Percentiles rank a stretch among this genome's conserved stretches.
phyloP scores from a whole-genome alignment of 345 rosid genomes.

The Hirschfeldia incana region DNA sequence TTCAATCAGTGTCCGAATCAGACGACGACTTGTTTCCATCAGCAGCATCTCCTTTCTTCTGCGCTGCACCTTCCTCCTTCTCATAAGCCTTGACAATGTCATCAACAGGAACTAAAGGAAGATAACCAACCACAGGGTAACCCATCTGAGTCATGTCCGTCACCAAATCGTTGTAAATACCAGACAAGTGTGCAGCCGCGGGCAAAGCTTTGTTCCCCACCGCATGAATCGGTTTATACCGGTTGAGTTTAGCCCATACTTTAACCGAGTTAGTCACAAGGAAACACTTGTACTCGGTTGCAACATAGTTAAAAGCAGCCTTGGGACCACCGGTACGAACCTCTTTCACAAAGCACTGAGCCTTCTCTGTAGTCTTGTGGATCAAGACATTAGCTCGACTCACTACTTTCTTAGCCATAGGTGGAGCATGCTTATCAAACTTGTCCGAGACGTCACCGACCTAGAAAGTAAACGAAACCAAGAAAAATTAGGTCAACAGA shows the following conservation, averaged over 20 bases:
- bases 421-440: conserved; percentile 76
- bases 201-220: conserved; percentile 55
- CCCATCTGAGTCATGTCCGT: conserved; percentile 58
- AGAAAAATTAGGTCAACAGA: conserved; percentile 4
- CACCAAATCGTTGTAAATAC: conserved; percentile 55
- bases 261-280: conserved; percentile 53
- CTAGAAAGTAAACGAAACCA: conserved; percentile 40
- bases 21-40: conserved; percentile 37
- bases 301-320: conserved; percentile 56
- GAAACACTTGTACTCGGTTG: conserved; percentile 53
- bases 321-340: conserved; percentile 58
- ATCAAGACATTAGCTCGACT: conserved; percentile 44
- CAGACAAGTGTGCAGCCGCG: conserved; percentile 53
- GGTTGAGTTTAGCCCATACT: conserved; percentile 54
- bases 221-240: conserved; percentile 49
- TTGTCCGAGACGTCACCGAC: conserved; percentile 59
- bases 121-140: conserved; percentile 47
- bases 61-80: conserved; percentile 37
- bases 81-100: conserved; percentile 60
- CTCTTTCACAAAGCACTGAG: conserved; percentile 49
- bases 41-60: conserved; percentile 37
- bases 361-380: conserved; percentile 48
- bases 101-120: conserved; percentile 73
- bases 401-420: conserved; percentile 57
- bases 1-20: conserved; percentile 57